Evolutionary conservation across 2,329 filamentous ascomycete species (phyloP).

Genomic region (Periglandula ipomoeae): DNA sequence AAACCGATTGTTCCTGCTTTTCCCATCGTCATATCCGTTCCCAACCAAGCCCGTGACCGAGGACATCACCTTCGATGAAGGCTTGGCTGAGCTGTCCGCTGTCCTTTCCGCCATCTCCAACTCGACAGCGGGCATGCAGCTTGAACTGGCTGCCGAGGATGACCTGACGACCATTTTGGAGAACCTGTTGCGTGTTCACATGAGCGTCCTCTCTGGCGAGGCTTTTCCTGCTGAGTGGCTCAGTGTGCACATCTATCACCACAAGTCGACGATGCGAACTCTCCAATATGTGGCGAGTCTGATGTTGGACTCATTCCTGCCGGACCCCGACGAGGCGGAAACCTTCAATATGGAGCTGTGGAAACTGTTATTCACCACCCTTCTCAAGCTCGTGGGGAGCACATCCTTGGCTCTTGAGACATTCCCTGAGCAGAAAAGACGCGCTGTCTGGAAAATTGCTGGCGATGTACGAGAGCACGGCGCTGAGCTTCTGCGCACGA

Average conservation of each 20-base stretch:
- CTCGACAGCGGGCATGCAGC: constrained; percentile 59
- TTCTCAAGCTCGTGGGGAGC: constrained; percentile 83
- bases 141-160: constrained; percentile 62
- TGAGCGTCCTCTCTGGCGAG: constrained; percentile 80
- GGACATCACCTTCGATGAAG: constrained; percentile 65
- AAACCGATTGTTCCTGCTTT: constrained; percentile 72
- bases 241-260: constrained; percentile 86
- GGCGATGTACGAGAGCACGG: constrained; percentile 91
- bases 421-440: constrained; percentile 90
- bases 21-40: constrained; percentile 86
- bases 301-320: constrained; percentile 74
- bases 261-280: constrained; percentile 79
- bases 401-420: constrained; percentile 85
- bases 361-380: constrained; percentile 84
- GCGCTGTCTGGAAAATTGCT: constrained; percentile 97
- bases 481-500: constrained; percentile 71
- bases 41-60: constrained; percentile 59
- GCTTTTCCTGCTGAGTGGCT: constrained; percentile 87
- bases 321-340: constrained; percentile 84
- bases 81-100: constrained; percentile 79
- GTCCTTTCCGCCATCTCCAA: constrained; percentile 75
- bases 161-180: constrained; percentile 69
- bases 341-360: constrained; percentile 88
- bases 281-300: constrained; percentile 75
- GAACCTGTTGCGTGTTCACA: constrained; percentile 73